Base-by-base conservation (phyloP, 2,329 filamentous ascomycete genomes). In the Penicillium occitanis region DNA sequence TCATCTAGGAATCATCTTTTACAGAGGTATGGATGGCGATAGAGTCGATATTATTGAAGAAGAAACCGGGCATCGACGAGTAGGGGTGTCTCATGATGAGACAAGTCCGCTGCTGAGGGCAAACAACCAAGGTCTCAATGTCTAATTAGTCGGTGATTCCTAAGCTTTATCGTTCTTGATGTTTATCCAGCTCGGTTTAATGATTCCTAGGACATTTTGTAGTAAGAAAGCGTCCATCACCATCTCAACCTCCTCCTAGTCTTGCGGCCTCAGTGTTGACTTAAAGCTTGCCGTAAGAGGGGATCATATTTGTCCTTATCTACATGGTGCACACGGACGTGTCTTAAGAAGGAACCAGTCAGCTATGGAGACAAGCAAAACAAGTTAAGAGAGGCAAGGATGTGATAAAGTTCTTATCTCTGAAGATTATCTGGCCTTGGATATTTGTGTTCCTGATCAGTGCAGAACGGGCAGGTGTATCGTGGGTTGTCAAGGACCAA, bases 1-100 rank as follows among this genome's bases (percentile, higher is more conserved):
- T 37, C 59, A 51, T 30, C 58, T 66, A 28, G 64, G 55, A n/a
- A 59, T 64, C n/a, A 66, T 60, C 48, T 53, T 68, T 13, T 61
- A 64, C 35, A 48, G 48, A 53, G 61, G 40, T 33, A 51, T 61
- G 46, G 65, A 60, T 44, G 61, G 59, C 11, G 33, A 53, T n/a
- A 59, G 44, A 55, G 55, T 53, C 22, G 40, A 33, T 25, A 37
- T 30, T n/a, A 60, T 30, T 30, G 48, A 46, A 44, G 19, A 42
- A 46, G 61, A 42, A 50, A 25, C 28, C n/a, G 35, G 42, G 3
- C 33, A 22, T 37, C 33, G 48, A 50, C 58, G 40, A 22, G 11
- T 17, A 22, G 50, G 11, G 35, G 17, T 19, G 10, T 30, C 22
- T 33, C n/a, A 53, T 30, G 33, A 40, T 58, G 66, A 67, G 58